A percentile compares a stretch with the other conserved stretches of the same genome.
phyloP scores from a whole-genome alignment of 805 yeast species.

The Metschnikowia orientalis region DNA sequence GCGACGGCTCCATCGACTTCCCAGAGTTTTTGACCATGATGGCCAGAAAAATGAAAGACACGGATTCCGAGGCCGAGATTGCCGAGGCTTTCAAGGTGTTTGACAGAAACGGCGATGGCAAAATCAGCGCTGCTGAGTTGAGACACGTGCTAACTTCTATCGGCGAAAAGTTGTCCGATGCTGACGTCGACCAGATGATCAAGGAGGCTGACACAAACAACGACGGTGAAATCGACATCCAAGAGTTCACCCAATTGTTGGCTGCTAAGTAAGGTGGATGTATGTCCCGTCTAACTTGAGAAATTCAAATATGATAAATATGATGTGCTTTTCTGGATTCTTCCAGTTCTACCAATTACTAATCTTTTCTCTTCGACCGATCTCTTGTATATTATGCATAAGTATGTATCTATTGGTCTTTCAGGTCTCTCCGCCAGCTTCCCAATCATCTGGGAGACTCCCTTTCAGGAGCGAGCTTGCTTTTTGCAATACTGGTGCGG shows the following conservation, averaged over 20 bases:
- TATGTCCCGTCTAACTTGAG: too few relatives aligned
- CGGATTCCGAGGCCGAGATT: slow-evolving; percentile 95
- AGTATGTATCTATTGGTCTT: too few relatives aligned
- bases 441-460: too few relatives aligned
- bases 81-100: slow-evolving; percentile 97
- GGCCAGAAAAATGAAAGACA: slow-evolving; percentile 78
- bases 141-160: slow-evolving; percentile 95
- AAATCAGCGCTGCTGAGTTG: slow-evolving; percentile 92
- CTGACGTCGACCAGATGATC: slow-evolving; percentile 96
- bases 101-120: slow-evolving; percentile 95
- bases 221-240: slow-evolving; percentile 95
- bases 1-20: slow-evolving; percentile 67
- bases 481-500: slow-evolving; percentile 1
- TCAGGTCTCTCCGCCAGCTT: too few relatives aligned
- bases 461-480: too few relatives aligned
- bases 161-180: slow-evolving; percentile 94
- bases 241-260: slow-evolving; percentile 90
- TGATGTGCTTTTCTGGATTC: too few relatives aligned
- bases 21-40: slow-evolving; percentile 45
- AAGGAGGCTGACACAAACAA: slow-evolving; percentile 93
- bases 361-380: too few relatives aligned
- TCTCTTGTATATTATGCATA: too few relatives aligned
- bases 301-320: too few relatives aligned
- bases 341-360: too few relatives aligned
- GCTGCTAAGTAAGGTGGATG: slow-evolving; percentile 66